Conservation (phyloP, 169 alveolate species). For the Plasmodium cynomolgi region DNA sequence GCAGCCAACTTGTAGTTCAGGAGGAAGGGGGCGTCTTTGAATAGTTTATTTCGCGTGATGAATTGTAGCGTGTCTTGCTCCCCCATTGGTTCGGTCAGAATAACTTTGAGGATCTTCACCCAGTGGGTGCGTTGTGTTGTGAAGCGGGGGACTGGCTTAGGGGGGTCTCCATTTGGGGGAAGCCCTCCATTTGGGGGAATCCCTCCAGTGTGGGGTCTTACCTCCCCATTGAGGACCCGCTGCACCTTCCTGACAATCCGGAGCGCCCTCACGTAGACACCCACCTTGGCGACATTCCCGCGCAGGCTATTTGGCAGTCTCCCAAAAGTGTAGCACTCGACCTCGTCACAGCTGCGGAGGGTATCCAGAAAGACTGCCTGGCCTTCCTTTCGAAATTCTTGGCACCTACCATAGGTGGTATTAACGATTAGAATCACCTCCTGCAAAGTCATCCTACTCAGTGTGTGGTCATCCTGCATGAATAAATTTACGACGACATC, state of each 20-base stretch:
- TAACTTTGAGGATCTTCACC: background rate
- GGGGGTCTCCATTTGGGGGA: background rate
- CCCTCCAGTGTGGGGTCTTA: background rate
- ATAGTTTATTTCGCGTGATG: background rate
- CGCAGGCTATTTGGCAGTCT: background rate
- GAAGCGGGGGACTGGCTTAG: background rate
- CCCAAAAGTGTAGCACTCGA: background rate
- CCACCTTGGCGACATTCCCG: background rate
- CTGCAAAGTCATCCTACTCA: background rate
- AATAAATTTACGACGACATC: constrained; percentile 9
- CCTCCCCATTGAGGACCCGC: background rate
- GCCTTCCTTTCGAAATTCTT: background rate
- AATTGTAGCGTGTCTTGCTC: background rate
- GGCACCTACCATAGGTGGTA: background rate
- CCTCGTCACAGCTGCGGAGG: background rate
- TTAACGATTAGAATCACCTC: background rate
- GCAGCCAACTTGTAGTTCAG: constrained; percentile 12
- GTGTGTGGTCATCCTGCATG: background rate
- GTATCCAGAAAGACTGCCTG: no score
- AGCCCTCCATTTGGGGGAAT: background rate
- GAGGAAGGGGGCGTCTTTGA: constrained; percentile 21
- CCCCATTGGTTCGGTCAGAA: constrained; percentile 7
- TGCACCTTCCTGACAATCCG: background rate
- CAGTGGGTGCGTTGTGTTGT: background rate
- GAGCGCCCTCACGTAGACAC: background rate